A percentile compares a stretch with the other conserved stretches of the same genome.
Evolutionary conservation across 2,329 filamentous ascomycete genomes (phyloP).

Genomic region (Penicillium aurantiogriseum): DNA sequence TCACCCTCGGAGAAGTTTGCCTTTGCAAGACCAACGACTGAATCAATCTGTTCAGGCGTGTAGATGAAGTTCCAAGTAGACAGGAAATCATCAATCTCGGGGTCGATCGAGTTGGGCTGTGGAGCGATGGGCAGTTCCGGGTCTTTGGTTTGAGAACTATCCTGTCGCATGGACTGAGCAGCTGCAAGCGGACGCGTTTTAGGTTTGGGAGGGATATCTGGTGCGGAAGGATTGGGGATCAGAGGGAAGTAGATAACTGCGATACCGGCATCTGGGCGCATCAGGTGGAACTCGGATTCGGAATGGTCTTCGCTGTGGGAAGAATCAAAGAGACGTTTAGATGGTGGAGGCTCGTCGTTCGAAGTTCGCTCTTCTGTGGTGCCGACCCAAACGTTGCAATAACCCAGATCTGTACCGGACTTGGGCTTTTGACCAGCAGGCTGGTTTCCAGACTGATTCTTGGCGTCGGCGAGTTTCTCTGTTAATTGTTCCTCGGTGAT

Average conservation of each 20-base stretch:
- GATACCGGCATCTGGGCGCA: conserved; percentile 77
- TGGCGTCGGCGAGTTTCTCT: conserved; percentile 61
- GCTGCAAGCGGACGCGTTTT: conserved; percentile 26
- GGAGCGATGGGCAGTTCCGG: conserved; percentile 25
- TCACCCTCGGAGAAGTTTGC: conserved; percentile 85
- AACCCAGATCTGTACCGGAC: conserved; percentile 63
- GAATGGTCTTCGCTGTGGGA: conserved; percentile 54
- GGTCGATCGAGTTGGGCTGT: conserved; percentile 72
- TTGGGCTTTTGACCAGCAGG: conserved; percentile 19
- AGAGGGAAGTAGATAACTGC: conserved; percentile 89
- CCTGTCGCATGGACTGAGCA: conserved; percentile 22
- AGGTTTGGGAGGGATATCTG: conserved; percentile 27
- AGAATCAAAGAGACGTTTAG: conserved; percentile 49
- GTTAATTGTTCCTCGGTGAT: conserved; percentile 60
- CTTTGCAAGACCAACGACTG: conserved; percentile 74
- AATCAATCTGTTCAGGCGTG: conserved; percentile 83
- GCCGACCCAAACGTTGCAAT: conserved; percentile 95
- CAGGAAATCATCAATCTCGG: conserved; percentile 78
- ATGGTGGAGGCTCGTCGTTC: conserved; percentile 53
- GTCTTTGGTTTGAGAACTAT: conserved; percentile 20
- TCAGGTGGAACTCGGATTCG: conserved; percentile 66
- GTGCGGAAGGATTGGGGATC: conserved; percentile 65
- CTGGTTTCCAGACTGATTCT: conserved; percentile 22
- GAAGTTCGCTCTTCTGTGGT: conserved; percentile 70
- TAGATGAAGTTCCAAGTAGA: conserved; percentile 99